Base-by-base conservation (phyloP, 371 early-diverging fungal genomes). In the Actinomortierella wolfii region DNA sequence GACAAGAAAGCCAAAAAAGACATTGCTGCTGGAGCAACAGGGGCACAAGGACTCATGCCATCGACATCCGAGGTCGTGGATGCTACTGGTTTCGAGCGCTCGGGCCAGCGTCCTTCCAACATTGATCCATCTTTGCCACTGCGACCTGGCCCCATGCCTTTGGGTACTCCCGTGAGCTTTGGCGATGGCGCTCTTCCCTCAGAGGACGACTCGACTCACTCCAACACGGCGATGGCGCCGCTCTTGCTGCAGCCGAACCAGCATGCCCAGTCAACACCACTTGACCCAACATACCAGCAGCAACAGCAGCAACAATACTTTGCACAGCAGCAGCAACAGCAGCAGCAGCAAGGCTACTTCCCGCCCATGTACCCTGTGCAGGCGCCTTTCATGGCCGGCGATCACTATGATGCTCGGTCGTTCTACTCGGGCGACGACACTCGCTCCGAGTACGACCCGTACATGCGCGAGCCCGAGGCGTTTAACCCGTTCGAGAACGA, bases 341-440 rank as follows among this genome's bases (percentile, higher is more conserved):
- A 45, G 34, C 53, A n/a, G 51, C 57, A 45, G 42, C 64, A 23
- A 53, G 64, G 62, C 26, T 64, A 58, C 58, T 61, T 51, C 44
- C 20, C 26, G 25, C 67, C 67, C 29, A 63, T 67, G n/a, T 29
- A 47, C 11, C 75, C 67, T 21, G 69, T 54, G n/a, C 59, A 64
- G 24, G 64, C 59, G 23, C 54, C 61, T 11, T 64, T 66, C 42
- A 57, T 66, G 57, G 62, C 63, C 29, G 71, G 56, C 55, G 81
- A 75, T 67, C 78, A 66, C 2, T 84, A 87, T 47, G 87, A 88
- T 53, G 85, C 86, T 42, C 79, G 82, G 2, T 90, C 90, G 3
- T 90, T 81, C 63, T 87, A 86, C 59, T 88, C 89, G 4, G 88
- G 88, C 49, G 89, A 89, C 49, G 89, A 85, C 48, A 71, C 61